Percentiles rank a stretch among this genome's conserved stretches.
phyloP scores from a whole-genome alignment of 139 green algal species.

The Micractinium sp. region DNA sequence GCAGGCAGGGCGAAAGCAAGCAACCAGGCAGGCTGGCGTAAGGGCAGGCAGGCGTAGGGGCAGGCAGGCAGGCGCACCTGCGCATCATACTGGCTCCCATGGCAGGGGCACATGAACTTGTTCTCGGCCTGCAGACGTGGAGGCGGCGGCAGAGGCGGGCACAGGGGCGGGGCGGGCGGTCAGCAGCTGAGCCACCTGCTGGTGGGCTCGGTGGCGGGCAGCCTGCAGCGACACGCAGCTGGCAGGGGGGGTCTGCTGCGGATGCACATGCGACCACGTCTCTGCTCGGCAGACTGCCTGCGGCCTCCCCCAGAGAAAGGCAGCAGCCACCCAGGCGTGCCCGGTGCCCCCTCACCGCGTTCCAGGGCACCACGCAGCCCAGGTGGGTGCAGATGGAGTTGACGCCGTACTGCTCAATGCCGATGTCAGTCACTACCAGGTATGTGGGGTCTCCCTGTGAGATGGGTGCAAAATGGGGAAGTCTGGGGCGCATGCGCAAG shows the following conservation, averaged over 20 bases:
- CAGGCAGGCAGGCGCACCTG: slow-evolving; percentile 71
- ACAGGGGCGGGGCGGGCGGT: background rate
- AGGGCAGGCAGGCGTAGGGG: background rate
- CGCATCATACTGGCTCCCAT: slow-evolving; percentile 97
- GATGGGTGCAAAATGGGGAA: too few species aligned
- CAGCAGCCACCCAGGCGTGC: background rate
- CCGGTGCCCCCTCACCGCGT: slow-evolving; percentile 60
- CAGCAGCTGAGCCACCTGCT: background rate
- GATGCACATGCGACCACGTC: background rate
- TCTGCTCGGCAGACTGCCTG: background rate
- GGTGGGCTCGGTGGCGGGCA: background rate
- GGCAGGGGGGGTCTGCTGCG: background rate
- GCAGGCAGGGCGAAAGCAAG: too few species aligned
- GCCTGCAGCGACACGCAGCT: background rate
- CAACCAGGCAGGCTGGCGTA: background rate
- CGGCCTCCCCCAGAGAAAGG: background rate
- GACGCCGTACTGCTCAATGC: slow-evolving; percentile 61
- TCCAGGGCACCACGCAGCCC: slow-evolving; percentile 99
- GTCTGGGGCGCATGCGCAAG: too few species aligned
- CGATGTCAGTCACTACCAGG: slow-evolving; percentile 85
- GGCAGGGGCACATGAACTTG: slow-evolving; percentile 99
- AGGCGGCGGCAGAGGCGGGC: background rate
- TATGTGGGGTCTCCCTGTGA: slow-evolving; percentile 95
- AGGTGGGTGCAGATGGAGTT: slow-evolving; percentile 99
- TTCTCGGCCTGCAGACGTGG: slow-evolving; percentile 85